Evolutionary conservation across 176 grass and related monocot species (phyloP).

Genomic region (Juncus inflexus): DNA sequence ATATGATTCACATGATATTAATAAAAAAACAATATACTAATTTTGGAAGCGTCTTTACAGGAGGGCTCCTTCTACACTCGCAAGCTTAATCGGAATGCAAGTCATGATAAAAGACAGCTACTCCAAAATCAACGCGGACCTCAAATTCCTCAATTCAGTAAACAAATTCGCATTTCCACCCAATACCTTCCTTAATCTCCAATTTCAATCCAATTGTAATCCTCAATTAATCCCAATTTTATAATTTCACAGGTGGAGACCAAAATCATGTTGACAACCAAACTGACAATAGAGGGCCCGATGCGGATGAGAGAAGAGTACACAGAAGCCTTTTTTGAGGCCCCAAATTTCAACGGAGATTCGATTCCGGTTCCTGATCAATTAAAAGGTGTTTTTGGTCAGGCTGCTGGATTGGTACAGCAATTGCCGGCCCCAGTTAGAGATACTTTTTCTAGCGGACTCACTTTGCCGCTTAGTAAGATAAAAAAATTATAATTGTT

Average conservation of each 20-base stretch:
- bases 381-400: constrained; percentile 57
- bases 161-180: constrained; percentile 5
- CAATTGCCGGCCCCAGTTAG: constrained; percentile 79
- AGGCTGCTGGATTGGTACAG: constrained; percentile 59
- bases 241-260: constrained; percentile 62
- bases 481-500: not conserved
- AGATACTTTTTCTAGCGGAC: constrained; percentile 65
- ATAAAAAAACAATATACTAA: too few species aligned
- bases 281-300: constrained; percentile 76
- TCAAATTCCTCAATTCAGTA: constrained; percentile 89
- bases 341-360: constrained; percentile 60
- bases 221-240: not conserved
- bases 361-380: constrained; percentile 76
- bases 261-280: constrained; percentile 75
- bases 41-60: constrained; percentile 19
- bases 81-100: constrained; percentile 69
- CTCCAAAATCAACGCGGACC: constrained; percentile 70
- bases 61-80: constrained; percentile 82
- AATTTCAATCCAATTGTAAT: not conserved
- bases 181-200: not conserved
- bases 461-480: constrained; percentile 92
- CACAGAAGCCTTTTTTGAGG: constrained; percentile 58
- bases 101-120: constrained; percentile 93
- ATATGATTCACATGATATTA: too few species aligned
- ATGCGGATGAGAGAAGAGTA: constrained; percentile 95